A percentile compares a stretch with the other conserved stretches of the same genome.
Evolutionary conservation across 257 asterid genomes (phyloP).

Genomic region (Solanum tarapatanum): DNA sequence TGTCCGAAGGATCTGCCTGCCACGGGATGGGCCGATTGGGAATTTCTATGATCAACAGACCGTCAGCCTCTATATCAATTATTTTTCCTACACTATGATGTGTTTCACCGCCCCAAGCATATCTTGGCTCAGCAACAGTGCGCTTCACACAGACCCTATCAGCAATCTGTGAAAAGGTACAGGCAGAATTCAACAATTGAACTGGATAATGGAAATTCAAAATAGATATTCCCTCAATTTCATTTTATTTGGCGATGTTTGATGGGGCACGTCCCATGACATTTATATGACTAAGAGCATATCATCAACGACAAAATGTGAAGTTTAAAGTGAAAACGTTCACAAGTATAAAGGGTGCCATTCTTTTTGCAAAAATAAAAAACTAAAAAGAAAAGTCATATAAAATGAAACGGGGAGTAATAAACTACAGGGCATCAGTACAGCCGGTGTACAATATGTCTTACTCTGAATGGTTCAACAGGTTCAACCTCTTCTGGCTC

Average conservation of each 20-base stretch:
- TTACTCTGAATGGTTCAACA: conserved; percentile 91
- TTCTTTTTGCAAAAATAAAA: not conserved
- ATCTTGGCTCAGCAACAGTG: conserved; percentile 97
- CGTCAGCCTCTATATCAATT: conserved; percentile 88
- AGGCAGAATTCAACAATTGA: not conserved
- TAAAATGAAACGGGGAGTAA: not conserved
- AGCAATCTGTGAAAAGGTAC: conserved; percentile 47
- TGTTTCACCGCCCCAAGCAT: conserved; percentile 99
- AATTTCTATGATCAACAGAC: conserved; percentile 83
- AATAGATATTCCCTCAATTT: not conserved
- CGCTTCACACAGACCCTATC: conserved; percentile 98
- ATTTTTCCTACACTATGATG: conserved; percentile 96
- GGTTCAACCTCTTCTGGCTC: conserved; percentile 99
- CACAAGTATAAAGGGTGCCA: not conserved
- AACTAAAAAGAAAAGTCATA: not conserved
- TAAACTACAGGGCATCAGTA: not conserved
- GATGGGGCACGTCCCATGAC: not conserved
- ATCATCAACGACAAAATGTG: not conserved
- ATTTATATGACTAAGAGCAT: not conserved
- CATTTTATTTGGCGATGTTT: not conserved
- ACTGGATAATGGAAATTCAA: not conserved
- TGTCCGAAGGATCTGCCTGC: conserved; percentile 99
- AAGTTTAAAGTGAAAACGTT: not conserved
- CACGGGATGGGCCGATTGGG: conserved; percentile 82
- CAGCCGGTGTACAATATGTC: conserved; percentile 1